Evolutionary conservation across 495 filamentous ascomycete species (phyloP), one percentile per base, ranked within the genome.

Genomic region (Penicillium cinerascens): DNA sequence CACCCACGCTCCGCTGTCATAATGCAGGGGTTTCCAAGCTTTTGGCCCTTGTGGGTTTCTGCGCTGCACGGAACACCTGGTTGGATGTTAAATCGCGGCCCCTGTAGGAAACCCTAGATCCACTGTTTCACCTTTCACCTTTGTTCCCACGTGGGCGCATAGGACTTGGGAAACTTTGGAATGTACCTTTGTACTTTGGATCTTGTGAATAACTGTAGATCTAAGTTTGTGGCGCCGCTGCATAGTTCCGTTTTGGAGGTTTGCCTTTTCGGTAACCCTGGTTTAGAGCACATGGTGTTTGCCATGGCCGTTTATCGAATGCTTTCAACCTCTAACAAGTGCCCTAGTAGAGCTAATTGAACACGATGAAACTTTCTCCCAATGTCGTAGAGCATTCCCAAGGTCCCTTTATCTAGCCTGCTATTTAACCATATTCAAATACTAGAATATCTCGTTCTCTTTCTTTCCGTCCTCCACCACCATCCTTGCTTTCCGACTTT

Each of bases 1-100:
- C n/a, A 40, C 36, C 20, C 46, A 48, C 27, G 36, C 46, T 48
- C 46, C 27, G 22, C 22, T 37, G 46, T 40, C 37, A 39, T 48
- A 20, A 26, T 40, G 45, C 35, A 48, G 45, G 45, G 35, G 35
- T 16, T 39, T 39, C 15, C 22, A 23, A 23, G 22, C 22, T 23
- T 23, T 23, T 23, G 22, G 6, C 29, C 25, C 26, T 9, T 7
- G 20, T 48, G 21, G 35, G 6, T 39, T 6, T 21, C 27, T 23
- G 27, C 44, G 16, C 16, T 25, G 25, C 33, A 35, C 23, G 20
- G 20, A 20, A 16, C 11, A 16, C 15, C 27, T 20, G 44, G 26
- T 46, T 21, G 9, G 27, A 20, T 20, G 40, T 42, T 42, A 2
- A 42, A 42, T 42, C 40, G 17, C 9, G 27, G 26, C 44, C 43